Evolutionary conservation across 441 rosid species (phyloP).

Genomic region (Adansonia rubrostipa): DNA sequence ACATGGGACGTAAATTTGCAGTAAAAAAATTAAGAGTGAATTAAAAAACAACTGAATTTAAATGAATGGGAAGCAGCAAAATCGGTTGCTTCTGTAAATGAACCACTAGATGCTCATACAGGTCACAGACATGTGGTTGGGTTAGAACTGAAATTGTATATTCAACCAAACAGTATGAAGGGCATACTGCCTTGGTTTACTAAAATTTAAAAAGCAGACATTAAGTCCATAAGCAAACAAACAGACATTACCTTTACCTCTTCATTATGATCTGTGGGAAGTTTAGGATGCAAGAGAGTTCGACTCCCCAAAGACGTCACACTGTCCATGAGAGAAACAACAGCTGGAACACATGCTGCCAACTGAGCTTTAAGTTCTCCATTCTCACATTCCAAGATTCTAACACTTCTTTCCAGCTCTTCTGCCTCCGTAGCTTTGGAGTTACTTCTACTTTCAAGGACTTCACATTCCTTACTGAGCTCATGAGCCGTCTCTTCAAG

Average conservation of each 20-base stretch:
- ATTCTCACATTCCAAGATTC: slow-evolving; percentile 59
- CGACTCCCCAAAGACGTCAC: slow-evolving; percentile 67
- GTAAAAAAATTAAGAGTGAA: neutral
- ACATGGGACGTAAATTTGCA: neutral
- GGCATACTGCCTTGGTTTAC: slow-evolving; percentile 5
- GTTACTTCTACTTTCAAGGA: slow-evolving; percentile 43
- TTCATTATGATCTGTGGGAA: slow-evolving; percentile 35
- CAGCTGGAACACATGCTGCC: slow-evolving; percentile 55
- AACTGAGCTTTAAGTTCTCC: slow-evolving; percentile 59
- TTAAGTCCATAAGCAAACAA: slow-evolving; percentile 15
- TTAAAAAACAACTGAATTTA: neutral
- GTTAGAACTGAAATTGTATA: neutral
- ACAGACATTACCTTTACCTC: slow-evolving; percentile 49
- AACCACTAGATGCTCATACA: slow-evolving; percentile 1
- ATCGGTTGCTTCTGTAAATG: slow-evolving; percentile 9
- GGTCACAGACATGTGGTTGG: neutral
- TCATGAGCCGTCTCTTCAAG: slow-evolving; percentile 61
- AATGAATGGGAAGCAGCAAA: slow-evolving; percentile 1
- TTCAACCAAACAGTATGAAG: slow-evolving; percentile 8
- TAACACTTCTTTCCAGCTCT: slow-evolving; percentile 58
- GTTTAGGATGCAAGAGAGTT: slow-evolving; percentile 38
- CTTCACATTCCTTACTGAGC: slow-evolving; percentile 49
- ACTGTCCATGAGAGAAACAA: slow-evolving; percentile 61
- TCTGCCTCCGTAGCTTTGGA: slow-evolving; percentile 54
- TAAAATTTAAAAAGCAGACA: slow-evolving; percentile 25